Evolutionary conservation across 2,329 filamentous ascomycete genomes (phyloP).

Genomic region (Aschersonia sp.): DNA sequence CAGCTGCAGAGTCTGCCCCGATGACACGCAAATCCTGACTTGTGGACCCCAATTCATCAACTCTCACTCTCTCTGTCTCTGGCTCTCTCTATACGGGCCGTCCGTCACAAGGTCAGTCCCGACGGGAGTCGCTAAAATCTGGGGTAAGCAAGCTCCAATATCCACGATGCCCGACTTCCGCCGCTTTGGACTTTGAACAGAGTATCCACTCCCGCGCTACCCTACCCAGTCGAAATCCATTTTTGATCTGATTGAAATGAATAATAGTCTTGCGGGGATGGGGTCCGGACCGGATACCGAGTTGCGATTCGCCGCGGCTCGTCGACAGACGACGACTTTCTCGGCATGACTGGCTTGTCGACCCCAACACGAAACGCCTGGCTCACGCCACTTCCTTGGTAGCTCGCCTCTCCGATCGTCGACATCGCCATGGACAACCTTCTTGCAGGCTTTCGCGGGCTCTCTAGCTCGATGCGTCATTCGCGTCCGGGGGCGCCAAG

Average conservation of each 20-base stretch:
- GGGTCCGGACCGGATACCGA: neutral
- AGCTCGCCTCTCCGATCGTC: neutral
- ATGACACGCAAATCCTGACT: no score
- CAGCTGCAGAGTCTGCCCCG: no score
- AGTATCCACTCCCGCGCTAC: neutral
- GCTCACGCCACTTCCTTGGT: neutral
- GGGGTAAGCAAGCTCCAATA: neutral
- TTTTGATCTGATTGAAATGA: neutral
- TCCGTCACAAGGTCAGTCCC: neutral
- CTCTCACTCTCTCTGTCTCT: neutral
- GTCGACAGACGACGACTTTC: neutral
- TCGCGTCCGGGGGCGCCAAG: neutral
- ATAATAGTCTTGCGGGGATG: neutral
- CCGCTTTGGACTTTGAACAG: neutral
- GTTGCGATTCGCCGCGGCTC: neutral
- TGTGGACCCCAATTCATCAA: no score
- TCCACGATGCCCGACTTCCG: neutral
- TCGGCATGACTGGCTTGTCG: conserved; percentile 4
- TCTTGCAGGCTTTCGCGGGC: neutral
- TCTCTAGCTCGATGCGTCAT: neutral
- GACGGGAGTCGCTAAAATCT: neutral
- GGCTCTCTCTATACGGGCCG: neutral
- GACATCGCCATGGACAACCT: neutral
- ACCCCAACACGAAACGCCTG: neutral
- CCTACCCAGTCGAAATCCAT: neutral